phyloP scores from a whole-genome alignment of 176 grass and related monocot species.

The Raddia distichophylla region DNA sequence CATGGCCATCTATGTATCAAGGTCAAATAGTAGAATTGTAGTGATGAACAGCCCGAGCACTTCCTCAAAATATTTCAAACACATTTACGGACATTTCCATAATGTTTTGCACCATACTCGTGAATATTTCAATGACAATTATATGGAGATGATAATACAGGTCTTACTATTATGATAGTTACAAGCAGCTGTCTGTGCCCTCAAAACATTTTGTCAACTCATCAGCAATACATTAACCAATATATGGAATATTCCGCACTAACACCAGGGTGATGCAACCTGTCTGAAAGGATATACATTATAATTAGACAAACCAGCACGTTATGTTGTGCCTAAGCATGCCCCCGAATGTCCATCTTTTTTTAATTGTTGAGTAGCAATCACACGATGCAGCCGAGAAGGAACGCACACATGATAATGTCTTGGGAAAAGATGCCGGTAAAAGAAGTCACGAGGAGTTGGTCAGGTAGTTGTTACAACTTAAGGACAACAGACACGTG shows the following conservation, averaged over 20 bases:
- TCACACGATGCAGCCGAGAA: constrained; percentile 1
- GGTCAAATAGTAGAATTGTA: constrained; percentile 37
- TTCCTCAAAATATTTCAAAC: background rate
- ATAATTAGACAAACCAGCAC: background rate
- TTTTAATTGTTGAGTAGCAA: background rate
- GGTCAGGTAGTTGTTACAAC: constrained; percentile 19
- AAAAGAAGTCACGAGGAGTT: background rate
- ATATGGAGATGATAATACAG: constrained; percentile 16
- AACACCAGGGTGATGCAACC: background rate
- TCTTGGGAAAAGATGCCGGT: background rate
- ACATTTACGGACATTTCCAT: constrained; percentile 5
- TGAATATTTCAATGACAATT: constrained; percentile 26
- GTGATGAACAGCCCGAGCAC: background rate
- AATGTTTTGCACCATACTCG: constrained; percentile 1
- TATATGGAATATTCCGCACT: background rate
- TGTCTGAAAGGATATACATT: background rate
- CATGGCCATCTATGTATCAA: constrained; percentile 25
- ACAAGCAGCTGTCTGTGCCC: background rate
- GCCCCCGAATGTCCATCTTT: background rate
- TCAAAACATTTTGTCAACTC: background rate
- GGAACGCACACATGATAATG: constrained; percentile 11
- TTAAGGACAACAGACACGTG: constrained; percentile 16
- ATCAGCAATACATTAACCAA: background rate
- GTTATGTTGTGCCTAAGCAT: background rate
- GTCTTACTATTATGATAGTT: constrained; percentile 20